A percentile compares a stretch with the other conserved stretches of the same genome.
phyloP scores from a whole-genome alignment of 176 grass and related monocot genomes.

The Tuctoria greenei region DNA sequence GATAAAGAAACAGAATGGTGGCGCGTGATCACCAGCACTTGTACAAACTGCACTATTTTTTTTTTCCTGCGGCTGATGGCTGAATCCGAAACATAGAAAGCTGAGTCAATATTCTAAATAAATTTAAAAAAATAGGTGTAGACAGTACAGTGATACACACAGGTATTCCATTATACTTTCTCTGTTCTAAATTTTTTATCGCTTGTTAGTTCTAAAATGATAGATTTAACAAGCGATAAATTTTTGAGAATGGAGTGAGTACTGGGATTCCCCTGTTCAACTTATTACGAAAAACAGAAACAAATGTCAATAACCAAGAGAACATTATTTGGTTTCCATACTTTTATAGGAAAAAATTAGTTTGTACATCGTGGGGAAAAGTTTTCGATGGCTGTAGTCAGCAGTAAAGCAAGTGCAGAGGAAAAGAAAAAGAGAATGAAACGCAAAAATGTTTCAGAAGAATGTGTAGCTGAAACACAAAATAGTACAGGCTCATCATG shows the following conservation, averaged over 20 bases:
- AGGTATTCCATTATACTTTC: background rate
- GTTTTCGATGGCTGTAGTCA: background rate
- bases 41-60: background rate
- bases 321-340: background rate
- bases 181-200: no score
- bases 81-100: background rate
- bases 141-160: no score
- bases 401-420: background rate
- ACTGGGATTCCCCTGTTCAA: background rate
- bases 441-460: background rate
- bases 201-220: no score
- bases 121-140: background rate
- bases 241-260: no score
- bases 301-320: background rate
- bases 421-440: background rate
- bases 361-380: background rate
- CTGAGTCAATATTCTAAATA: background rate
- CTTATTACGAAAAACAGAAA: background rate
- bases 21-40: background rate
- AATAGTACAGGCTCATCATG: conserved; percentile 3
- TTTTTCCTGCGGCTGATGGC: background rate
- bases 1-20: background rate
- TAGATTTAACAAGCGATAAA: no score
- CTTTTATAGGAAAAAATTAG: background rate
- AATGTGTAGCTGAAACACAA: background rate